A percentile compares a stretch with the other conserved stretches of the same genome.
phyloP scores from a whole-genome alignment of 768 basidiomycete genomes.

The Agrocybe chaxingu region DNA sequence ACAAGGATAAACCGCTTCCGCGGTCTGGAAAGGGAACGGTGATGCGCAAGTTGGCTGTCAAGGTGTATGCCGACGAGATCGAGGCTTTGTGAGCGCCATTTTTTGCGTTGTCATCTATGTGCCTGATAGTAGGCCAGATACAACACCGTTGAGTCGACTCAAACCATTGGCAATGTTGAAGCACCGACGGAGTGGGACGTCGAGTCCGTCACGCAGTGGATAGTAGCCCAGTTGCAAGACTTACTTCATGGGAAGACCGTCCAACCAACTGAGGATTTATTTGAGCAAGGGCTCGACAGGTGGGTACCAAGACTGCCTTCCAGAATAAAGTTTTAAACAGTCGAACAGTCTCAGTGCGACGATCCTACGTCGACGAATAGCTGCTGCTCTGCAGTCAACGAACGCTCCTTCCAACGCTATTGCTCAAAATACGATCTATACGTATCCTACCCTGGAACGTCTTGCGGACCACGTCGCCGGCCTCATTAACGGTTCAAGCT shows the following conservation, averaged over 20 bases:
- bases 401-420: background rate
- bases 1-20: conserved; percentile 32
- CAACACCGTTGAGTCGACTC: conserved; percentile 9
- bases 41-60: conserved; percentile 38
- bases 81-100: conserved; percentile 33
- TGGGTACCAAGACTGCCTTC: conserved; percentile 1
- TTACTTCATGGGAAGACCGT: background rate
- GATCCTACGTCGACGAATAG: conserved; percentile 16
- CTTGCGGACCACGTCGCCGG: conserved; percentile 6
- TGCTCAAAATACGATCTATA: conserved; percentile 13
- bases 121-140: conserved; percentile 7
- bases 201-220: conserved; percentile 6
- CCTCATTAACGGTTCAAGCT: background rate
- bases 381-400: conserved; percentile 9
- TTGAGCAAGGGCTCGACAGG: conserved; percentile 18
- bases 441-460: conserved; percentile 9
- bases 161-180: background rate
- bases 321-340: background rate
- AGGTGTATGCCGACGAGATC: conserved; percentile 44
- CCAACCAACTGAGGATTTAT: conserved; percentile 6
- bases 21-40: conserved; percentile 48
- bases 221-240: conserved; percentile 11
- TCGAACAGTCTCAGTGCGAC: conserved; percentile 15
- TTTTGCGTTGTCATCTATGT: conserved; percentile 3
- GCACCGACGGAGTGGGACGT: conserved; percentile 9